Percentiles rank a stretch among this genome's conserved stretches.
Evolutionary conservation across 192 early-diverging fungal species (phyloP).

Genomic region (Endogone sp.): DNA sequence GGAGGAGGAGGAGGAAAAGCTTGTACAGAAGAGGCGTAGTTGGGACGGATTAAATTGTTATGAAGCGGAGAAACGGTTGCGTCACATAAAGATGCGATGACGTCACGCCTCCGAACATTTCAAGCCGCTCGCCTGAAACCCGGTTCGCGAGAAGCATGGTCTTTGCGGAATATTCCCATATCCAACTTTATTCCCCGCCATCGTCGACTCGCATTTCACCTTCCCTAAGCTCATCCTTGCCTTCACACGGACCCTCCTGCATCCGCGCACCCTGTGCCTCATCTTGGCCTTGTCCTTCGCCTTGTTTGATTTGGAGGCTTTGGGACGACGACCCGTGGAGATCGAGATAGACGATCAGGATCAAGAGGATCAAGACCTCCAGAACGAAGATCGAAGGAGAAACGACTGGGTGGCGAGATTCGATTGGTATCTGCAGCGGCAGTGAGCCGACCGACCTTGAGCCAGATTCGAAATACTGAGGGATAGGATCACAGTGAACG

Average conservation of each 20-base stretch:
- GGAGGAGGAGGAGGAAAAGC: no score
- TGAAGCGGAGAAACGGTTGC: no score
- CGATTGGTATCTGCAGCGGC: not conserved
- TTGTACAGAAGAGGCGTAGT: no score
- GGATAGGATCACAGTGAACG: not conserved
- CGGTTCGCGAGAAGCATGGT: no score
- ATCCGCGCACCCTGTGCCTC: not conserved
- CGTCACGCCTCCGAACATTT: no score
- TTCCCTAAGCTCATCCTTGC: not conserved
- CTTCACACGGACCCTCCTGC: not conserved
- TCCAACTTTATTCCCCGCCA: not conserved
- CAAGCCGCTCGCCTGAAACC: no score
- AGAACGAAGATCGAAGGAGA: not conserved
- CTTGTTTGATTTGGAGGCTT: not conserved
- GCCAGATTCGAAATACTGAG: not conserved
- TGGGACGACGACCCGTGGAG: not conserved
- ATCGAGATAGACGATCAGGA: not conserved
- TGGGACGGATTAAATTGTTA: no score
- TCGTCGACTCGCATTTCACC: not conserved
- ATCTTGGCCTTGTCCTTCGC: not conserved
- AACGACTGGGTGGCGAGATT: not conserved
- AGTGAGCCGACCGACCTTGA: not conserved
- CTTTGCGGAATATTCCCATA: no score
- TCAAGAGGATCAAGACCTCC: not conserved
- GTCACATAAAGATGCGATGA: no score